Evolutionary conservation across 225 moss, liverwort and hornwort genomes (phyloP).

Genomic region (Sphagnum tenellum): DNA sequence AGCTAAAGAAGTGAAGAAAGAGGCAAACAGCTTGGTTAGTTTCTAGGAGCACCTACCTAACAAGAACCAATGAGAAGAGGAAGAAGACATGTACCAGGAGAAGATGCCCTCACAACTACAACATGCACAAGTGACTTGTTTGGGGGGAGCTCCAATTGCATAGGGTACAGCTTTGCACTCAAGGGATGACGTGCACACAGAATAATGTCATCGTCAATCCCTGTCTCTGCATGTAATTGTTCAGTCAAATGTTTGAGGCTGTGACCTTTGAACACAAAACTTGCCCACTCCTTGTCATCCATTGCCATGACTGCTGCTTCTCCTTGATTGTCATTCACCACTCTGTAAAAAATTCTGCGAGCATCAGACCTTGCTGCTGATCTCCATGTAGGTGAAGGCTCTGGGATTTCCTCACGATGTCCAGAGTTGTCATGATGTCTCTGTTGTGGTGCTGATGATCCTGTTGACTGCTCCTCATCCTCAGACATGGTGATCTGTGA

Average conservation of each 20-base stretch:
- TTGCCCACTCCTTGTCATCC: slow-evolving; percentile 35
- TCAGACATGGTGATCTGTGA: too few species aligned
- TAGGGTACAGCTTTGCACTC: slow-evolving; percentile 31
- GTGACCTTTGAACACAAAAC: slow-evolving; percentile 43
- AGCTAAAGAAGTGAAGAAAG: too few species aligned
- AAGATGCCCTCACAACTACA: slow-evolving; percentile 35
- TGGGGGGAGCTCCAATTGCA: slow-evolving; percentile 52
- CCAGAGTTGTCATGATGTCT: too few species aligned
- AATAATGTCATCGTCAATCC: slow-evolving; percentile 35
- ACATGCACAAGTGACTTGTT: slow-evolving; percentile 40
- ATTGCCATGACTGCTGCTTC: slow-evolving; percentile 19
- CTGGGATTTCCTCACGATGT: too few species aligned
- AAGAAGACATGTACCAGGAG: slow-evolving; percentile 23
- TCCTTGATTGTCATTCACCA: slow-evolving; percentile 31
- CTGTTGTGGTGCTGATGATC: too few species aligned
- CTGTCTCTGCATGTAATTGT: slow-evolving; percentile 45
- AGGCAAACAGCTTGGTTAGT: too few species aligned
- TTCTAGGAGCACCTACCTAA: too few species aligned
- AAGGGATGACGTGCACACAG: slow-evolving; percentile 42
- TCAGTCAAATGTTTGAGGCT: slow-evolving; percentile 31
- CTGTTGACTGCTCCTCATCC: too few species aligned
- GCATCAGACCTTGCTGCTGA: slow-evolving; percentile 5
- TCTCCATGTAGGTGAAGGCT: too few species aligned
- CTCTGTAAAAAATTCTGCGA: slow-evolving; percentile 42
- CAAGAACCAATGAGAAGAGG: too few species aligned